Base-by-base conservation (phyloP, 208 protist species). In the Trypanosoma boissoni region DNA sequence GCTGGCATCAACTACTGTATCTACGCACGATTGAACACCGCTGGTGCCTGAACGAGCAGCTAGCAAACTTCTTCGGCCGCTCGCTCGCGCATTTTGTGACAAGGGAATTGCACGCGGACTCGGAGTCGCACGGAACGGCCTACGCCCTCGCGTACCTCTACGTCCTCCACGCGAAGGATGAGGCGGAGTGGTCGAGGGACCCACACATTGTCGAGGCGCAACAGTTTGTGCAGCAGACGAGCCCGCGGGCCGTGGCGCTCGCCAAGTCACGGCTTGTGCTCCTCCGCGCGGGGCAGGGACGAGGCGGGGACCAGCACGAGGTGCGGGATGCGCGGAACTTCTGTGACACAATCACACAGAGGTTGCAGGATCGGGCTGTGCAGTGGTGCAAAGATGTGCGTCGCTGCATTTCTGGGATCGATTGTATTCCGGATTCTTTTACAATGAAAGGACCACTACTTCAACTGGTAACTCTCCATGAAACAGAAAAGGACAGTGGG, bases 1-100 rank as follows among this genome's bases (percentile, higher is more conserved):
- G 90, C 32, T 96, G 90, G 86, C 86, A 94, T 50, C 82, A 86
- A 41, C 67, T 96, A 55, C 63, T 96, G n/a, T 69, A 69, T 51
- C 76, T 96, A n/a, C 86, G 85, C 42, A 91, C 82, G 41, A 76
- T 92, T 26, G 78, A 92, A 64, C 67, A 86, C 48, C 69, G 74
- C 37, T 94, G 87, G 86, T 72, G 74, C 16, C 75, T 94, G n/a
- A 82, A 93, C 56, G 68, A 72, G 37, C 27, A 36, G 9, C 61
- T 96, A 10, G 86, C 88, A 4, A 74, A 87, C 18, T 91, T 86
- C 52, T 77, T 96, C 56, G 85, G 85, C 14, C 60, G 75, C 53
- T 69, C 81, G 3, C 53, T 91, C 3, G 43, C 31, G 2, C 76
- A 80, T 50, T 62, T 85, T 37, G 64, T 80, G 3, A 76, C 69